Conservation (phyloP, 1,139 yeast genomes). For the Hemisphaericaspora xylofermentans region DNA sequence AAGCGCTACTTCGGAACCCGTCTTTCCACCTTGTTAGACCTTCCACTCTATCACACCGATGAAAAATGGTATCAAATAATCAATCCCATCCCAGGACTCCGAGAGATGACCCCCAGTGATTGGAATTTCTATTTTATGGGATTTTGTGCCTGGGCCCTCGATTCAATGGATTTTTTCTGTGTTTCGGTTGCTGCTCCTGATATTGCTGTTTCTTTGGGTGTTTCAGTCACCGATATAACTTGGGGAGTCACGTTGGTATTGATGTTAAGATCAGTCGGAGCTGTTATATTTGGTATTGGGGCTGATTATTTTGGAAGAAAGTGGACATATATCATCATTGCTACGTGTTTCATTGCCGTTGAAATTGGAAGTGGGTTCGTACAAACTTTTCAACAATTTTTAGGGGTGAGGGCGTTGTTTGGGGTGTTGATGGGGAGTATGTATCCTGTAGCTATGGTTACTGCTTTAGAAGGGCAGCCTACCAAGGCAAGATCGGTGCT, state of each 20-base stretch:
- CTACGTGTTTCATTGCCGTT: conserved; percentile 51
- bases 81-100: conserved; percentile 36
- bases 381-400: conserved; percentile 58
- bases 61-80: conserved; percentile 20
- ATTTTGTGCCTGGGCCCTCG: conserved; percentile 75
- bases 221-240: conserved; percentile 53
- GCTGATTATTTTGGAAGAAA: conserved; percentile 74
- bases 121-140: conserved; percentile 67
- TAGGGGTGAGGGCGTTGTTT: conserved; percentile 54
- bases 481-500: conserved; percentile 33
- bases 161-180: conserved; percentile 75
- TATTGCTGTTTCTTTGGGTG: conserved; percentile 54
- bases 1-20: conserved; percentile 27
- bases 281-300: conserved; percentile 62
- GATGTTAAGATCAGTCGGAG: conserved; percentile 80
- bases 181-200: conserved; percentile 59
- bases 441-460: conserved; percentile 31
- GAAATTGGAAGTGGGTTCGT: conserved; percentile 77
- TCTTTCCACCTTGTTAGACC: conserved; percentile 22
- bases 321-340: conserved; percentile 61
- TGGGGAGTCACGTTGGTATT: conserved; percentile 83
- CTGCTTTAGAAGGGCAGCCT: conserved; percentile 39
- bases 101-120: conserved; percentile 26
- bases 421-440: conserved; percentile 44
- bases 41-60: conserved; percentile 17